Evolutionary conservation across 352 stramenopile genomes (phyloP).

Genomic region (Globisporangium perplexum): DNA sequence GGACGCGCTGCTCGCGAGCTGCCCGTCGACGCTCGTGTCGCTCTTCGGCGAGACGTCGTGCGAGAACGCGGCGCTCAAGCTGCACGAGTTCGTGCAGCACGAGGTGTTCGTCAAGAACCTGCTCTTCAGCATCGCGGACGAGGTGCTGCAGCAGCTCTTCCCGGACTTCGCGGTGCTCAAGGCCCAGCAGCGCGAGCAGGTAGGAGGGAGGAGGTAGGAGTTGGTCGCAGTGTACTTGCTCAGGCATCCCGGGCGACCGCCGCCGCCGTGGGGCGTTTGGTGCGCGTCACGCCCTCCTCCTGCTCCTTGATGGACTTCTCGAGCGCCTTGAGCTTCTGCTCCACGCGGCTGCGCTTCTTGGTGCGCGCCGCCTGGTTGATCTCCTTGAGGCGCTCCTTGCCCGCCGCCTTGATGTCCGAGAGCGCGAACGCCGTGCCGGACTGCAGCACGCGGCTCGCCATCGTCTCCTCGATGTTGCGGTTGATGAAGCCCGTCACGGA

Average conservation of each 20-base stretch:
- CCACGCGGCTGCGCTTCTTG: constrained; percentile 84
- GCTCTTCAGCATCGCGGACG: constrained; percentile 71
- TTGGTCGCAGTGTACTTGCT: neutral
- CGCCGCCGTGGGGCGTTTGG: constrained; percentile 37
- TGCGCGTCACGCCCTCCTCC: constrained; percentile 48
- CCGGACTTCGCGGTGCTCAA: constrained; percentile 52
- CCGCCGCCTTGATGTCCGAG: constrained; percentile 55
- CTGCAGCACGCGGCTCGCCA: constrained; percentile 80
- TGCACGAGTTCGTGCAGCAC: constrained; percentile 86
- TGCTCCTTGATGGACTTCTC: constrained; percentile 77
- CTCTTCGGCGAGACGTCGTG: constrained; percentile 74
- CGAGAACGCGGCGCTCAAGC: constrained; percentile 71
- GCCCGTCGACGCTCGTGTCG: constrained; percentile 64
- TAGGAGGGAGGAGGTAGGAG: neutral
- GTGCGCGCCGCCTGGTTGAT: constrained; percentile 77
- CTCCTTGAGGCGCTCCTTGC: constrained; percentile 82
- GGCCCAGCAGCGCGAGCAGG: constrained; percentile 4
- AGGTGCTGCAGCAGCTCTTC: constrained; percentile 74
- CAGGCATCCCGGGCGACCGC: constrained; percentile 24
- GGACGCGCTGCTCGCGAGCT: constrained; percentile 63
- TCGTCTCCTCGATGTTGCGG: constrained; percentile 85
- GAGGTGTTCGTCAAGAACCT: constrained; percentile 86
- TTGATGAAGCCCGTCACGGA: constrained; percentile 81
- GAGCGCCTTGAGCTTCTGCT: constrained; percentile 72
- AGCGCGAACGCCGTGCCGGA: constrained; percentile 52